Base-by-base conservation (phyloP, 106 monocot species). In the Chionographis japonica region DNA sequence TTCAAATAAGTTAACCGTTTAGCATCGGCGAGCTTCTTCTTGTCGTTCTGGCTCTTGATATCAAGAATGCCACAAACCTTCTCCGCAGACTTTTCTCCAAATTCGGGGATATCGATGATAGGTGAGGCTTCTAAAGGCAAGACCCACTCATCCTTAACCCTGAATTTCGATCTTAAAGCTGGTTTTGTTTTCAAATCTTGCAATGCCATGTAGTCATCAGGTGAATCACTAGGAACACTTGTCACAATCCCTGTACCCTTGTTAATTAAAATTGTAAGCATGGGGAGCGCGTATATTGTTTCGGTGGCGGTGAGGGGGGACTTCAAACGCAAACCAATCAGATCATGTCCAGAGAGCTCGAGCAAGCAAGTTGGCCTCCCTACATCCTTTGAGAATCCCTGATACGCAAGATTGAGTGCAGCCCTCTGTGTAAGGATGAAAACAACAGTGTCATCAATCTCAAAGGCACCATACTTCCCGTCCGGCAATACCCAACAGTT, bases 191-290 rank as follows among this genome's bases (percentile, higher is more conserved):
- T 85, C 78, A 94, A 77, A 79, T 94, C 94, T 59, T 88, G 82
- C 74, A 94, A 57, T 50, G 94, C 90, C 88, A 87, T 90, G 75
- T 74, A 90, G 63, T 94, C 87, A 53, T 94, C 90, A 16, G 90
- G 88, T 17, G 90, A 88, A 41, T 94, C 90, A 78, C 94, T 94
- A n/a, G 94, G 94, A 54, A 94, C 94, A 77, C 94, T 90, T 0
- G 90, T 94, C 58, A 94, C 94, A 55, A 94, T 94, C 39, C 94
- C 94, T 10, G 94, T 94, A 60, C 94, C 94, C 68, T 90, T 94
- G 72, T 94, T 85, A 40, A 90, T 94, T 58, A 90, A 72, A 50
- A 94, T 90, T 19, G 90, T 94, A 40, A 94, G 80, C 94, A 94
- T 94, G 13, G 94, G 94, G 57, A 94, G 90, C 3, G 90, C 74